A percentile compares a stretch with the other conserved stretches of the same genome.
Conservation (phyloP, 495 filamentous ascomycete genomes). For the Trichoderma asperelloides region DNA sequence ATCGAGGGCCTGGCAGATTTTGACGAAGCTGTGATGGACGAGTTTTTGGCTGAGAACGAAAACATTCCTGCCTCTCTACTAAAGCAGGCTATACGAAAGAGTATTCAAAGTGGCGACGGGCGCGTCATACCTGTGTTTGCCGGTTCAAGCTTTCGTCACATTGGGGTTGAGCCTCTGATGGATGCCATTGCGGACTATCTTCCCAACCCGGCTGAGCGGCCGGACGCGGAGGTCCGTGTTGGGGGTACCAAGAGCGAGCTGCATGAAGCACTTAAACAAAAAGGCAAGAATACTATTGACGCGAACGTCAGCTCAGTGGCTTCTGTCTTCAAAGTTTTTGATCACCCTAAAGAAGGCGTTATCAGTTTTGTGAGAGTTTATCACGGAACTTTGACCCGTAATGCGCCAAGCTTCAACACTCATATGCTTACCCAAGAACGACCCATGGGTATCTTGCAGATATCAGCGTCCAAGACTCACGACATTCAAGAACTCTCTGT, state of each 20-base stretch:
- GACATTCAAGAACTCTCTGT: slow-evolving; percentile 71
- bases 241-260: slow-evolving; percentile 45
- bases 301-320: slow-evolving; percentile 61
- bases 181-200: slow-evolving; percentile 82
- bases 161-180: slow-evolving; percentile 87
- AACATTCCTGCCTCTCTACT: slow-evolving; percentile 62
- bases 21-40: slow-evolving; percentile 78
- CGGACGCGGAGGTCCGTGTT: slow-evolving; percentile 67
- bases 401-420: slow-evolving; percentile 75
- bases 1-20: slow-evolving; percentile 79
- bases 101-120: slow-evolving; percentile 51
- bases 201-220: slow-evolving; percentile 70
- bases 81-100: slow-evolving; percentile 61
- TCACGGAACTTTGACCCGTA: slow-evolving; percentile 66
- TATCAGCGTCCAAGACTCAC: slow-evolving; percentile 83
- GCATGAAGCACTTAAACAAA: slow-evolving; percentile 41
- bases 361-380: slow-evolving; percentile 92
- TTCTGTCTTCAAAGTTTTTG: slow-evolving; percentile 93
- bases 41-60: slow-evolving; percentile 66
- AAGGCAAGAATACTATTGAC: slow-evolving; percentile 38
- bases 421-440: slow-evolving; percentile 75
- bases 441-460: slow-evolving; percentile 73
- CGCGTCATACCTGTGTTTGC: slow-evolving; percentile 80
- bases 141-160: slow-evolving; percentile 86
- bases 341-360: slow-evolving; percentile 75